phyloP scores from a whole-genome alignment of 1,284 basidiomycete genomes.

The Naganishia sp. region DNA sequence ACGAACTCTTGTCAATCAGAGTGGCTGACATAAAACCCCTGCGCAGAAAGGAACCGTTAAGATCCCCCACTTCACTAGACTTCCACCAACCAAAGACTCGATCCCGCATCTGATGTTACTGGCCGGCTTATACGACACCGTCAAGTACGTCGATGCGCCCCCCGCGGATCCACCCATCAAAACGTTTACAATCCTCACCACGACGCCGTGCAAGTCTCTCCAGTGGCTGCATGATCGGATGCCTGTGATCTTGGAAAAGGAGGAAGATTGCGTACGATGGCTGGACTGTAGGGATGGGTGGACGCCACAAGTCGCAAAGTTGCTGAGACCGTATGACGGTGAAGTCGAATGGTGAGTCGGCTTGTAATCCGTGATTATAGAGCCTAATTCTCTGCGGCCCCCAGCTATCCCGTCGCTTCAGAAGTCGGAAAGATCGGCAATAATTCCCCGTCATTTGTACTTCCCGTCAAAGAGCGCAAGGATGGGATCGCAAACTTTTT shows the following conservation, averaged over 20 bases:
- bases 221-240: constrained; percentile 87
- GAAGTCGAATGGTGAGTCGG: constrained; percentile 66
- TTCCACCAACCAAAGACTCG: constrained; percentile 40
- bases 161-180: constrained; percentile 59
- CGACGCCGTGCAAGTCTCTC: constrained; percentile 66
- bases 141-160: constrained; percentile 62
- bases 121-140: constrained; percentile 83
- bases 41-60: constrained; percentile 67
- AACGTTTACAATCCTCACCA: constrained; percentile 89
- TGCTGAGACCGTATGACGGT: constrained; percentile 71
- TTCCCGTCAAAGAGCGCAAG: constrained; percentile 73
- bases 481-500: constrained; percentile 91
- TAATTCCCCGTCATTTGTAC: constrained; percentile 77
- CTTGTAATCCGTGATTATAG: background rate
- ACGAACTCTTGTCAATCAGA: background rate
- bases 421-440: constrained; percentile 89
- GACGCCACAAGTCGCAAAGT: constrained; percentile 61
- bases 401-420: constrained; percentile 79
- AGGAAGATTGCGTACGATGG: constrained; percentile 70
- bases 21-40: background rate
- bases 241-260: constrained; percentile 75
- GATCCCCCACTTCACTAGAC: constrained; percentile 76
- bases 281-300: constrained; percentile 71
- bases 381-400: background rate
- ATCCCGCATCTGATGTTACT: constrained; percentile 70